Conservation (phyloP, 371 early-diverging fungal genomes). For the Mortierella sp. region DNA sequence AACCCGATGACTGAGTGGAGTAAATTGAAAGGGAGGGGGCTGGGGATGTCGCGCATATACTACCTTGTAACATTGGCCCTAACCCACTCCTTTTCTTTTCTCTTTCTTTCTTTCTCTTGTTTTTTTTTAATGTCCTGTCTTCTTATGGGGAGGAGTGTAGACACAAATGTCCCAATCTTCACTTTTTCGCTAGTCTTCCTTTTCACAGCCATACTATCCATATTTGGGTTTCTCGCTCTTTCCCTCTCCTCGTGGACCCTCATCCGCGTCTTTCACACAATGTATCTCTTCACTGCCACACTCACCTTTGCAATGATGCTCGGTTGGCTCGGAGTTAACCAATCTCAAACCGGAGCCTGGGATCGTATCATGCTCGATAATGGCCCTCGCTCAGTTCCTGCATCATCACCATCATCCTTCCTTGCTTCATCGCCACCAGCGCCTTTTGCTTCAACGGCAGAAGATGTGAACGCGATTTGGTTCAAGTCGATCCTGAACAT, state of each 20-base stretch:
- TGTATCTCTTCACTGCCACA: constrained; percentile 9
- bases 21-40: too few species aligned
- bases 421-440: neutral
- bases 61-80: too few species aligned
- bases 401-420: neutral
- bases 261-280: constrained; percentile 19
- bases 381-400: too few species aligned
- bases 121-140: too few species aligned
- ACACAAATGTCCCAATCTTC: neutral
- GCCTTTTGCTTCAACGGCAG: too few species aligned
- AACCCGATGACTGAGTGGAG: too few species aligned
- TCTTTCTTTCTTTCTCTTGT: too few species aligned
- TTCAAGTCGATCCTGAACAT: neutral
- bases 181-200: neutral
- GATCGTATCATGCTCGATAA: constrained; percentile 15
- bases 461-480: neutral
- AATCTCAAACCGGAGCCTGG: constrained; percentile 31
- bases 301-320: constrained; percentile 24
- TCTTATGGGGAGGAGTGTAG: neutral
- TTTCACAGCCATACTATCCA: neutral
- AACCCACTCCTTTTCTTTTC: neutral
- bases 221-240: constrained; percentile 3
- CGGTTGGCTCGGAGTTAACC: constrained; percentile 29
- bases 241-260: constrained; percentile 4
- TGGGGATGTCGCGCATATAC: too few species aligned